These are phyloP conservation scores for Colletotrichum musae DNA, from an alignment of 2,329 filamentous ascomycete species.

Conservation along the genomic window DNA sequence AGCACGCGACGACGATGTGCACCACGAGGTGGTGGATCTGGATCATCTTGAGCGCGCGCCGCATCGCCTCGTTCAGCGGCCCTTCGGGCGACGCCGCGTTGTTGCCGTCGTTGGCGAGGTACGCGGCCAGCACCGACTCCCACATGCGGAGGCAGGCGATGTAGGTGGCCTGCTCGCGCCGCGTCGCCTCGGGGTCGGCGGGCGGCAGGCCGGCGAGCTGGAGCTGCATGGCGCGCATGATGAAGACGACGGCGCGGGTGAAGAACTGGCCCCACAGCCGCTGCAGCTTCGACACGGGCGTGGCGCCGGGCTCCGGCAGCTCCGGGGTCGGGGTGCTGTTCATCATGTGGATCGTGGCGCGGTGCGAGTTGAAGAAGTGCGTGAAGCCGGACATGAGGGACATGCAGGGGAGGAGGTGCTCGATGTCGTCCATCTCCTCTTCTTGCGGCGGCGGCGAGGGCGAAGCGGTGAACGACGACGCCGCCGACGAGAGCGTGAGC, in stretches of 20 bases:
- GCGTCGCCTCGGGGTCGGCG: background rate
- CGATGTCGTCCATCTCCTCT: slow-evolving; percentile 36
- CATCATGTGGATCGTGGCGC: slow-evolving; percentile 18
- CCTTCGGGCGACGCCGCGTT: too few relatives aligned
- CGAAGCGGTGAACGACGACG: too few relatives aligned
- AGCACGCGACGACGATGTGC: slow-evolving; percentile 31
- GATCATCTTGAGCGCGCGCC: slow-evolving; percentile 34
- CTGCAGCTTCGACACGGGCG: slow-evolving; percentile 13
- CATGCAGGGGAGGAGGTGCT: slow-evolving; percentile 36
- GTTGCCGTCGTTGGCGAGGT: too few relatives aligned
- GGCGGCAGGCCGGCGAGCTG: slow-evolving; percentile 7
- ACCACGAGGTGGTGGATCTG: slow-evolving; percentile 35
- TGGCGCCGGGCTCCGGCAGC: slow-evolving; percentile 22
- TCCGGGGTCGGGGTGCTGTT: slow-evolving; percentile 10
- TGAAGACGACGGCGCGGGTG: slow-evolving; percentile 36
- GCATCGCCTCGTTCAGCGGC: background rate
- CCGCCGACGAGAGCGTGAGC: too few relatives aligned
- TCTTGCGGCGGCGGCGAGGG: too few relatives aligned
- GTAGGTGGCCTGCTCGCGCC: too few relatives aligned
- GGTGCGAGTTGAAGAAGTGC: slow-evolving; percentile 36
- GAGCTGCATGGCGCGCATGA: slow-evolving; percentile 30
- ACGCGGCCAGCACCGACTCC: too few relatives aligned
- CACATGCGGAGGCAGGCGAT: too few relatives aligned
- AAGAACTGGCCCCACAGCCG: slow-evolving; percentile 41
- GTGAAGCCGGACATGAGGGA: slow-evolving; percentile 39